Evolutionary conservation across 768 basidiomycete genomes (phyloP), one percentile per base, ranked within the genome.

Genomic region (Podaxis sp.): DNA sequence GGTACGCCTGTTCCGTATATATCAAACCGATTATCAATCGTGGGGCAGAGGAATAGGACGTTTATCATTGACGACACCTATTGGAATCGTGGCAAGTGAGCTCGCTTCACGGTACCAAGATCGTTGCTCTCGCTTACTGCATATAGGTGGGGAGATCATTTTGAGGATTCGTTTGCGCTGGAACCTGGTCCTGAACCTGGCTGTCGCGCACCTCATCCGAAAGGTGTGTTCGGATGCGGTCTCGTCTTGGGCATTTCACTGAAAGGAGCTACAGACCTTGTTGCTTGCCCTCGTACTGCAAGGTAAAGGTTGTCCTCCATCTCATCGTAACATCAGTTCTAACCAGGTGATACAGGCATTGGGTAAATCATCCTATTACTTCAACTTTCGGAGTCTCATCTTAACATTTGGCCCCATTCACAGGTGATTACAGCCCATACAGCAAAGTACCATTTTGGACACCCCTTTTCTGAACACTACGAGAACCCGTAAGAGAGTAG

Each of bases 61-160:
- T 86, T 91, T 72, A 77, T 90, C 57, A 76, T 91, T 4, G 84
- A 88, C 61, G 89, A 91, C 71, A 82, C 82, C 0, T 82, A 85
- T 64, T 91, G 89, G 89, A 85, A 88, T 70, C 82, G 88, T 60
- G 89, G 88, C 76, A 86, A 82, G 86, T 88, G 64, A 59, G 85
- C 73, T 4, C 19, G 46, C 33, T 58, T 17, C 33, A 38, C n/a
- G 37, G 9, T 4, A n/a, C 12, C 24, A 19, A 47, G 33, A 19
- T 38, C 2, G 37, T 38, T 58, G 40, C 22, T 59, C 49, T 50
- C 4, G 37, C 22, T 65, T 43, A 57, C 36, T 43, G 24, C 38
- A 13, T 33, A 13, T 61, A 88, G 88, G 68, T 91, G 88, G 88
- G 75, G 74, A 36, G 87, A 90, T 66, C 80, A 89, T 67, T 91